phyloP scores from a whole-genome alignment of 352 stramenopile genomes.

The Phytophthora capsici region DNA sequence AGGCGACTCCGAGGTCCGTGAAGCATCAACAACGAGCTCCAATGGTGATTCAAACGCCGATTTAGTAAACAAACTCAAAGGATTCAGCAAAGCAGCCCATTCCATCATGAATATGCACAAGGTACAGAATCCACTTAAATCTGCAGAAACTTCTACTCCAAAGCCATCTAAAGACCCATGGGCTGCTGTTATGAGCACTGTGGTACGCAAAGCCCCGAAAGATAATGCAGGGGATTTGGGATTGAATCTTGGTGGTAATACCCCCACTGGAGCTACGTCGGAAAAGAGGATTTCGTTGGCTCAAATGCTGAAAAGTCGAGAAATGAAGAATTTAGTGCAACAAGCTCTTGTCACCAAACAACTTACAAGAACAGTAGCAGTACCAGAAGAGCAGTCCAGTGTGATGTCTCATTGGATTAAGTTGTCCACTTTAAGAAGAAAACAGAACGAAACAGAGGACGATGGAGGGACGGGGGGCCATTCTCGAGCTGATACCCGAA shows the following conservation, averaged over 20 bases:
- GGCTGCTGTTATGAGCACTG: constrained; percentile 37
- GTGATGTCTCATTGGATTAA: constrained; percentile 76
- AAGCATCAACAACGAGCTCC: background rate
- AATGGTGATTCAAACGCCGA: background rate
- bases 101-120: constrained; percentile 44
- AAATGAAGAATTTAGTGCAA: constrained; percentile 69
- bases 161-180: constrained; percentile 31
- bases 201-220: constrained; percentile 23
- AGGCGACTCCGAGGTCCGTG: background rate
- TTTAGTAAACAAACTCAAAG: constrained; percentile 4
- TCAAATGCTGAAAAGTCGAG: constrained; percentile 57
- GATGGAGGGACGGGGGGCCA: background rate
- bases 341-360: constrained; percentile 47
- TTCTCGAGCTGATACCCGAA: background rate
- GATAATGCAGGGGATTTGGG: background rate
- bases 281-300: constrained; percentile 46
- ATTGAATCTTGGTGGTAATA: background rate
- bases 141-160: background rate
- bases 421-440: constrained; percentile 42
- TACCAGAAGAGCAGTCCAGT: constrained; percentile 41
- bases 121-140: constrained; percentile 7
- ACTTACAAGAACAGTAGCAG: background rate
- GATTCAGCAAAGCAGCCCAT: constrained; percentile 41
- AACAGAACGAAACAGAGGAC: constrained; percentile 28
- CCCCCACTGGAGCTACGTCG: background rate